A percentile compares a stretch with the other conserved stretches of the same genome.
Conservation (phyloP, 345 rosid genomes). For the Brassica nigra region DNA sequence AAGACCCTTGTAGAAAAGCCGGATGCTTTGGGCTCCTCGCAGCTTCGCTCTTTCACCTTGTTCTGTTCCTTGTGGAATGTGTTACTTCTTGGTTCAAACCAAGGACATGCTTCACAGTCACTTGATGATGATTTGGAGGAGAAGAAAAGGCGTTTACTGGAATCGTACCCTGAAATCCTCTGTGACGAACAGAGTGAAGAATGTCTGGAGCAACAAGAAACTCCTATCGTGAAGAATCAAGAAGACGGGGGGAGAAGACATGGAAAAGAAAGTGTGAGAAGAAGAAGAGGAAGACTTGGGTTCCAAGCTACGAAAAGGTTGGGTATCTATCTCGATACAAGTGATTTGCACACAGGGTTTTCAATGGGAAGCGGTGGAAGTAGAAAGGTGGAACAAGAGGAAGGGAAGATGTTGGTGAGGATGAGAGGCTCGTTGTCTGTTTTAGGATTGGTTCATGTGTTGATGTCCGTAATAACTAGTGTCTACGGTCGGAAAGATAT, state of each 20-base stretch:
- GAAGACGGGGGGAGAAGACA: background rate
- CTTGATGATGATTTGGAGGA: slow-evolving; percentile 12
- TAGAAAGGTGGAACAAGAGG: background rate
- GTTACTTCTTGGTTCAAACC: slow-evolving; percentile 47
- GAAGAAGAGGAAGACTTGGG: slow-evolving; percentile 27
- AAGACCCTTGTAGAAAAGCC: slow-evolving; percentile 34
- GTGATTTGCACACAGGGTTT: slow-evolving; percentile 30
- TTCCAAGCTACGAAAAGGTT: slow-evolving; percentile 29
- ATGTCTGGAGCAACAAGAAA: slow-evolving; percentile 17
- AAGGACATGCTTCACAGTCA: slow-evolving; percentile 27
- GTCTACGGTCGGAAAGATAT: slow-evolving; percentile 18
- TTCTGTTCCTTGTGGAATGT: slow-evolving; percentile 53
- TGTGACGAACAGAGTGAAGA: slow-evolving; percentile 26
- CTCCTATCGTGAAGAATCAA: background rate
- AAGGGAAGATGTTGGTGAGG: slow-evolving; percentile 17
- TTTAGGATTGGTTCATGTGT: background rate
- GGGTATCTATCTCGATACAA: slow-evolving; percentile 30
- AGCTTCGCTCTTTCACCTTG: slow-evolving; percentile 37
- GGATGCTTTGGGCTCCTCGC: slow-evolving; percentile 41
- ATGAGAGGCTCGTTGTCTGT: background rate
- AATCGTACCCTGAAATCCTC: slow-evolving; percentile 4
- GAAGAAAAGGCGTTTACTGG: slow-evolving; percentile 17
- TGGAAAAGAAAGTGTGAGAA: slow-evolving; percentile 10
- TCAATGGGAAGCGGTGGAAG: background rate
- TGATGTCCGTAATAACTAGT: slow-evolving; percentile 15